A percentile compares a stretch with the other conserved stretches of the same genome.
phyloP scores from a whole-genome alignment of 148 eudicot genomes.

The Nepenthes mirabilis region DNA sequence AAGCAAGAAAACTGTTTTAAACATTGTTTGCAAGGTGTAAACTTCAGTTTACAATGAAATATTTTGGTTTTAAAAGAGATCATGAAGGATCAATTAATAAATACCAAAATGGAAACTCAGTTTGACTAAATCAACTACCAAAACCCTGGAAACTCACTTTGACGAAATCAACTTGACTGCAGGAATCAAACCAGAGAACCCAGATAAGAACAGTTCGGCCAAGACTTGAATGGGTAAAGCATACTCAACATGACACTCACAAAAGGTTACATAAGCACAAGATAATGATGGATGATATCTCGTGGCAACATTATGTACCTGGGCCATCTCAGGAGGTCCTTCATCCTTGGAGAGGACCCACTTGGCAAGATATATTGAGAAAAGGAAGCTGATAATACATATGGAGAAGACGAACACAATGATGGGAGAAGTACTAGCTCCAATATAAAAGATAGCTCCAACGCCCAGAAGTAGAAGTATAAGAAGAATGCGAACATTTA shows the following conservation, averaged over 20 bases:
- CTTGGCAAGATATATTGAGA: constrained; percentile 70
- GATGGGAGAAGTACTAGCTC: constrained; percentile 86
- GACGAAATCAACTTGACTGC: too few relatives aligned
- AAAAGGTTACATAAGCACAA: not conserved
- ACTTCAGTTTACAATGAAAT: too few relatives aligned
- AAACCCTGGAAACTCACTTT: too few relatives aligned
- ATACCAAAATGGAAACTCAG: too few relatives aligned
- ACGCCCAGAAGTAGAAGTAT: constrained; percentile 60
- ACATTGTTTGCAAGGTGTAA: too few relatives aligned
- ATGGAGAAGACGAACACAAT: constrained; percentile 80
- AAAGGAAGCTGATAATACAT: constrained; percentile 78
- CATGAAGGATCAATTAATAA: too few relatives aligned
- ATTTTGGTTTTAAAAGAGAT: too few relatives aligned
- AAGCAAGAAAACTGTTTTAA: too few relatives aligned
- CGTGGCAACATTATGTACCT: constrained; percentile 34
- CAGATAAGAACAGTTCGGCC: too few relatives aligned
- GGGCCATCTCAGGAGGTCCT: constrained; percentile 95
- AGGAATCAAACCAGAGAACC: too few relatives aligned
- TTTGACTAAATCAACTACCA: too few relatives aligned
- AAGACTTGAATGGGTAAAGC: not conserved
- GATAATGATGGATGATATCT: not conserved
- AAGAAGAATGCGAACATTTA: constrained; percentile 66
- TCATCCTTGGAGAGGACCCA: constrained; percentile 97
- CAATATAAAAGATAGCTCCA: constrained; percentile 73
- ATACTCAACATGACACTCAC: not conserved